Percentiles rank a stretch among this genome's conserved stretches.
phyloP scores from a whole-genome alignment of 192 early-diverging fungal species.

The Spizellomyces punctatus region DNA sequence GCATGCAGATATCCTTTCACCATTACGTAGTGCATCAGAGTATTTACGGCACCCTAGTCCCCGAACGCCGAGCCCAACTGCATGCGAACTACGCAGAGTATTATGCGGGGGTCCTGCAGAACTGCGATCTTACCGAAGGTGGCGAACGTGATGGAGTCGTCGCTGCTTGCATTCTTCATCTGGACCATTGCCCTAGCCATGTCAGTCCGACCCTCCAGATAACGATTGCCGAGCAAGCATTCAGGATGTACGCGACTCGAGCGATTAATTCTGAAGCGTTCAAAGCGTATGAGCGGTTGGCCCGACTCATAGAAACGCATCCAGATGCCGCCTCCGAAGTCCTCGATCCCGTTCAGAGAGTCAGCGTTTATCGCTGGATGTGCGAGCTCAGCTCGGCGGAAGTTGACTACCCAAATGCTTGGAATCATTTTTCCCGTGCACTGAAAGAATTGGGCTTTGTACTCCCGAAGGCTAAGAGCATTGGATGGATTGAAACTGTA shows the following conservation, averaged over 20 bases:
- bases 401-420: too few relatives aligned
- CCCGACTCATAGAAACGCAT: neutral
- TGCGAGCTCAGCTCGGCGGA: neutral
- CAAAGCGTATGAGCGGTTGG: neutral
- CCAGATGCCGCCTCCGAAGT: neutral
- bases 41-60: too few relatives aligned
- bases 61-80: too few relatives aligned
- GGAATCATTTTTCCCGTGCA: too few relatives aligned
- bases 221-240: neutral
- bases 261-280: conserved; percentile 6
- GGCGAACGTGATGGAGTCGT: neutral
- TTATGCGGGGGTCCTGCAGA: too few relatives aligned
- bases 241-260: conserved; percentile 12
- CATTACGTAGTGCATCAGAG: too few relatives aligned
- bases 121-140: neutral
- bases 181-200: conserved; percentile 11
- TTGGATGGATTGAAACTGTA: too few relatives aligned
- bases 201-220: neutral
- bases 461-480: too few relatives aligned
- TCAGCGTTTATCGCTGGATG: conserved; percentile 1
- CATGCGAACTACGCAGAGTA: too few relatives aligned
- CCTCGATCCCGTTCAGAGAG: neutral
- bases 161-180: conserved; percentile 5
- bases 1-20: neutral
- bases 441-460: too few relatives aligned